phyloP scores from a whole-genome alignment of 2,329 filamentous ascomycete genomes.

The Mycocentrospora acerina region DNA sequence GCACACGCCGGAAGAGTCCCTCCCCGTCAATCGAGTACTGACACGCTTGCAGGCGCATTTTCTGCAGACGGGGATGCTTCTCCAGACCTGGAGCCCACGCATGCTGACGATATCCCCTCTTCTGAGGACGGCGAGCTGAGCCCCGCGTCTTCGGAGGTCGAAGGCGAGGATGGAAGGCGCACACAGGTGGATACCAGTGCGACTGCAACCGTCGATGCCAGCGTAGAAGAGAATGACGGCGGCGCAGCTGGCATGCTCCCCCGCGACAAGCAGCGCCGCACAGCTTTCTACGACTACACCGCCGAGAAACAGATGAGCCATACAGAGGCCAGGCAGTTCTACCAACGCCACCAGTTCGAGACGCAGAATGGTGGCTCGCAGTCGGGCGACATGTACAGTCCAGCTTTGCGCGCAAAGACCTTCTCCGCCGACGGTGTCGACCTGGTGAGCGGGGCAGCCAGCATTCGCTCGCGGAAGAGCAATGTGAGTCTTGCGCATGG shows the following conservation, averaged over 20 bases:
- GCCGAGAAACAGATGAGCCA: slow-evolving; percentile 94
- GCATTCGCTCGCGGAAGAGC: slow-evolving; percentile 47
- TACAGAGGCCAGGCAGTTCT: slow-evolving; percentile 92
- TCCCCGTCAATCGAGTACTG: too few species aligned
- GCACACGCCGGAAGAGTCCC: too few species aligned
- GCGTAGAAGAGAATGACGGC: slow-evolving; percentile 27
- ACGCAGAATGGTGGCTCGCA: slow-evolving; percentile 47
- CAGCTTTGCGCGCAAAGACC: slow-evolving; percentile 48
- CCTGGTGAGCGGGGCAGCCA: slow-evolving; percentile 42
- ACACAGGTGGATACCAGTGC: slow-evolving; percentile 20
- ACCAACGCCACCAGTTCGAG: slow-evolving; percentile 80
- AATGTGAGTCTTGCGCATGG: slow-evolving; percentile 33
- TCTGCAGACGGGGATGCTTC: slow-evolving; percentile 40
- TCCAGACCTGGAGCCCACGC: slow-evolving; percentile 34
- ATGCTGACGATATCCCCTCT: slow-evolving; percentile 38
- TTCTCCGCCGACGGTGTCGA: slow-evolving; percentile 42
- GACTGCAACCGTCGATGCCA: slow-evolving; percentile 23
- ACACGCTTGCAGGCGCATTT: slow-evolving; percentile 19
- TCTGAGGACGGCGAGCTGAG: slow-evolving; percentile 40
- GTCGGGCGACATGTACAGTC: slow-evolving; percentile 43
- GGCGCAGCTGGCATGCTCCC: slow-evolving; percentile 41
- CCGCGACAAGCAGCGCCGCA: slow-evolving; percentile 62
- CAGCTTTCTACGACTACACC: slow-evolving; percentile 89
- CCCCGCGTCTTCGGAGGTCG: slow-evolving; percentile 32
- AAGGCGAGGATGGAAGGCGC: slow-evolving; percentile 14